These are phyloP conservation scores for Fraxinus excelsior DNA, from an alignment of 257 asterid genomes.

Conservation along the genomic window DNA sequence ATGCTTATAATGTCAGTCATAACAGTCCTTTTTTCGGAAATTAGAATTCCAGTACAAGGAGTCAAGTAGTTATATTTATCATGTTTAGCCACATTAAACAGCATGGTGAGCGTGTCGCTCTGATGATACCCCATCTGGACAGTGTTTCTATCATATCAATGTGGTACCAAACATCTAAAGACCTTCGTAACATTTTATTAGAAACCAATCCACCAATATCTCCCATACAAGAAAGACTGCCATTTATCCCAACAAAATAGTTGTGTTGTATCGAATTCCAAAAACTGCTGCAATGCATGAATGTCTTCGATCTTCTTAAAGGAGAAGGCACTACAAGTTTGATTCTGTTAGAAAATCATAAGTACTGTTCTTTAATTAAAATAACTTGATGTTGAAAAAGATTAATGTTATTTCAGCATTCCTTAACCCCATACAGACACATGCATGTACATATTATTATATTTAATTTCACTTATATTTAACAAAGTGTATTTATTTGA, in stretches of 20 bases:
- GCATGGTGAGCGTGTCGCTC: background rate
- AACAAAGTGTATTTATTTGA: too few species aligned
- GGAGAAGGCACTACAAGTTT: background rate
- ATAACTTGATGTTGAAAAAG: background rate
- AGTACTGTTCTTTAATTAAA: background rate
- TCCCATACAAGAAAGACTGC: background rate
- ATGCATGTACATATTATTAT: background rate
- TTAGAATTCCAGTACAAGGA: background rate
- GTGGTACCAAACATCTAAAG: background rate
- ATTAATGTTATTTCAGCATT: background rate
- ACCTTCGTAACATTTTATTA: background rate
- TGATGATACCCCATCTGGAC: background rate
- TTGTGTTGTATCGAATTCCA: background rate
- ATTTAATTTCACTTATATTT: too few species aligned
- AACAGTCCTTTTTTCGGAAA: background rate
- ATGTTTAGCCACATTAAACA: background rate
- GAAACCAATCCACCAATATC: background rate
- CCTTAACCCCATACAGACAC: background rate
- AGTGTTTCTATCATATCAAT: background rate
- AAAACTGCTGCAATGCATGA: background rate
- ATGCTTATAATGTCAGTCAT: background rate
- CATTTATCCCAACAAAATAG: background rate
- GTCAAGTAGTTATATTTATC: background rate
- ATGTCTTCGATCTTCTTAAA: background rate
- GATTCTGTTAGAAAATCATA: background rate